These are phyloP conservation scores for Alternaria ventricosa DNA, from an alignment of 2,329 filamentous ascomycete species.

Conservation along the genomic window DNA sequence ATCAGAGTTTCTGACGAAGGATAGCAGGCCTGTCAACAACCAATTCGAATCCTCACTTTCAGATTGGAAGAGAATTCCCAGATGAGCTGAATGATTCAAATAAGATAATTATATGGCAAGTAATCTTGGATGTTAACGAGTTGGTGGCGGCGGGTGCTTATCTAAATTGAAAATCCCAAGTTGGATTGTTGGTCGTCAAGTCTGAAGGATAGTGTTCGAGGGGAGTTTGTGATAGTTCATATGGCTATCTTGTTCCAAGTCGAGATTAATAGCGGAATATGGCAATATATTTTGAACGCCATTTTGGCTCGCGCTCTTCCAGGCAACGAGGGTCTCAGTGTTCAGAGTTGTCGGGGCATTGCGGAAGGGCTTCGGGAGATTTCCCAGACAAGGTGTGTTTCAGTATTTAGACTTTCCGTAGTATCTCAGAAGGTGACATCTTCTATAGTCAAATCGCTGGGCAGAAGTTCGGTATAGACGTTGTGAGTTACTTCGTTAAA, in stretches of 20 bases:
- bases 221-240: too few relatives aligned
- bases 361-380: neutral
- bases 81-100: neutral
- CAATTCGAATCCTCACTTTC: neutral
- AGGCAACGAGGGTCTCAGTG: too few relatives aligned
- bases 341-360: too few relatives aligned
- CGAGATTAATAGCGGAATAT: rapidly evolving
- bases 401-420: neutral
- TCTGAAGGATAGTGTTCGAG: too few relatives aligned
- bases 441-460: neutral
- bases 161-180: too few relatives aligned
- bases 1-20: neutral
- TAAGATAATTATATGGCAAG: neutral
- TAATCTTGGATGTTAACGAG: neutral
- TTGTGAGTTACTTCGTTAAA: neutral
- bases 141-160: neutral
- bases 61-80: neutral
- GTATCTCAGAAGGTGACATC: neutral
- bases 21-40: neutral
- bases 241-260: neutral
- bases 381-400: neutral
- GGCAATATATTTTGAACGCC: too few relatives aligned
- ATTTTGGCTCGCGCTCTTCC: too few relatives aligned
- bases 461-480: neutral
- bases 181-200: too few relatives aligned